Evolutionary conservation across 345 rosid species (phyloP).

Genomic region (Gossypium anomalum): DNA sequence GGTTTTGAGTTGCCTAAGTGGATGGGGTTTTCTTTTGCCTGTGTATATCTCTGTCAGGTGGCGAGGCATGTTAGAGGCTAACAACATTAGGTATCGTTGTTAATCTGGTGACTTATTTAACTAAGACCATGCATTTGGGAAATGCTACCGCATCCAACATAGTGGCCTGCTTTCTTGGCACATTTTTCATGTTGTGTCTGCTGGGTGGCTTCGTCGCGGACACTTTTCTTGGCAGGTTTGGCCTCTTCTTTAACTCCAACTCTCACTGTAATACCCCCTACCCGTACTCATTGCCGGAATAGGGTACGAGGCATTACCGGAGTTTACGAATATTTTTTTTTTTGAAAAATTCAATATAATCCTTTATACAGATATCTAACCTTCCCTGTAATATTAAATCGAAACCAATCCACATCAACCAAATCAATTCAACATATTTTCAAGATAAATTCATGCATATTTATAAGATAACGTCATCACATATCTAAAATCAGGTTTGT

Average conservation of each 20-base stretch:
- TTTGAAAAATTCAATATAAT: too few species aligned
- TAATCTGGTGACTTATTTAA: slow-evolving; percentile 86
- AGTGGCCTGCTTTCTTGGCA: slow-evolving; percentile 88
- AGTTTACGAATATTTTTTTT: too few species aligned
- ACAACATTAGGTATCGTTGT: slow-evolving; percentile 93
- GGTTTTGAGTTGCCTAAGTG: neutral
- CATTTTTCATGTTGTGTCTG: slow-evolving; percentile 90
- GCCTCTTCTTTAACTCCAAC: neutral
- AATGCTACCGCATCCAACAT: slow-evolving; percentile 82
- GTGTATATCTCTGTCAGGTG: slow-evolving; percentile 34
- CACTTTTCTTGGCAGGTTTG: slow-evolving; percentile 90
- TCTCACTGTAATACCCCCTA: too few species aligned
- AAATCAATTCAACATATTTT: too few species aligned
- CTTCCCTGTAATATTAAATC: too few species aligned
- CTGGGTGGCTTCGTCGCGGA: slow-evolving; percentile 93
- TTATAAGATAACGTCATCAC: too few species aligned
- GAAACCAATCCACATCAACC: too few species aligned
- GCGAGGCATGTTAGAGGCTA: slow-evolving; percentile 76
- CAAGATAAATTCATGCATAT: too few species aligned
- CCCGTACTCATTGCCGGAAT: too few species aligned
- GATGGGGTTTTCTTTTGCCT: neutral
- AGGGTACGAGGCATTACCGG: too few species aligned
- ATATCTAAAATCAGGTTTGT: too few species aligned
- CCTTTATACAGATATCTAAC: too few species aligned
- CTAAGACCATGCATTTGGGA: slow-evolving; percentile 83